Evolutionary conservation across 768 basidiomycete species (phyloP).

Genomic region (Tephrocybe sp.): DNA sequence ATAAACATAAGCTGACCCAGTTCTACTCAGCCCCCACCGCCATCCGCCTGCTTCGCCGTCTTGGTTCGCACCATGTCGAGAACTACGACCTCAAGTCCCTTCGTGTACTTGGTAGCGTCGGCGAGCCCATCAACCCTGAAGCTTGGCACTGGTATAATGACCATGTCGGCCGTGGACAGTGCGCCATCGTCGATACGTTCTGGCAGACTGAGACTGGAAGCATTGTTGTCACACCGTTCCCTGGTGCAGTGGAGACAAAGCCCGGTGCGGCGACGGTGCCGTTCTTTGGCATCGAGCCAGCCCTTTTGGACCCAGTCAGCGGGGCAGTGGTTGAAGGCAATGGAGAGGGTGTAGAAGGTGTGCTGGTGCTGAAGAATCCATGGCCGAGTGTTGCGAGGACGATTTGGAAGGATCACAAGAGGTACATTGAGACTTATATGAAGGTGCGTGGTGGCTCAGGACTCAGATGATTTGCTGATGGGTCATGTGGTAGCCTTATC

Average conservation of each 20-base stretch:
- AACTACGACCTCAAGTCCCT: slow-evolving; percentile 78
- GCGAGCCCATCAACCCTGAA: slow-evolving; percentile 98
- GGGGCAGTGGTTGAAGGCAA: slow-evolving; percentile 79
- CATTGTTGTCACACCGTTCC: slow-evolving; percentile 93
- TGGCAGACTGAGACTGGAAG: slow-evolving; percentile 99
- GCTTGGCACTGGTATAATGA: slow-evolving; percentile 99
- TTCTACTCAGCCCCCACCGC: slow-evolving; percentile 95
- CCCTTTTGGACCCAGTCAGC: slow-evolving; percentile 80
- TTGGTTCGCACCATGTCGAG: slow-evolving; percentile 86
- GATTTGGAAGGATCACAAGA: slow-evolving; percentile 88
- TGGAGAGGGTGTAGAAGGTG: slow-evolving; percentile 88
- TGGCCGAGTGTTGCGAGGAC: slow-evolving; percentile 97
- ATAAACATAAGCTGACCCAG: slow-evolving; percentile 91
- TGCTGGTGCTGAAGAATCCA: slow-evolving; percentile 79
- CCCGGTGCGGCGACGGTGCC: slow-evolving; percentile 96
- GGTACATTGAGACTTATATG: slow-evolving; percentile 60
- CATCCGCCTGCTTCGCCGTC: slow-evolving; percentile 81
- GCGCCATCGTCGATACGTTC: slow-evolving; percentile 93
- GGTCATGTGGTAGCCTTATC: slow-evolving; percentile 56
- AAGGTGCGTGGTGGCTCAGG: slow-evolving; percentile 28
- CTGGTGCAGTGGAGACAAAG: slow-evolving; percentile 94
- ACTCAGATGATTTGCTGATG: background rate
- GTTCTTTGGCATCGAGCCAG: slow-evolving; percentile 93
- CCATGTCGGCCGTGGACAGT: slow-evolving; percentile 83
- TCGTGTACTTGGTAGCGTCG: slow-evolving; percentile 89